Base-by-base conservation (phyloP, 371 early-diverging fungal species). In the Rhizopus arrhizus region DNA sequence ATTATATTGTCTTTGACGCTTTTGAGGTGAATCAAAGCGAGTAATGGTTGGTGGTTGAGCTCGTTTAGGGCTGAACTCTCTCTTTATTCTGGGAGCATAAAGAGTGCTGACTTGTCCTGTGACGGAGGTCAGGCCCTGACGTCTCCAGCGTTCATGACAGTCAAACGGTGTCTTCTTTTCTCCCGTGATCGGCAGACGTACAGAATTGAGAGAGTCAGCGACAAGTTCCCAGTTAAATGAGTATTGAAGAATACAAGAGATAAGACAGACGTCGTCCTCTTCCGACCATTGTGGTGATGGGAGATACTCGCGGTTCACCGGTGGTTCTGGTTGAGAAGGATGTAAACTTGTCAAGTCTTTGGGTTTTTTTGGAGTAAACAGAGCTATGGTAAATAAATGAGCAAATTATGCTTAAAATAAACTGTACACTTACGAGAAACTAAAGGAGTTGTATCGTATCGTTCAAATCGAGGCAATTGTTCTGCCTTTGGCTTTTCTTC, bases 201-300 rank as follows among this genome's bases (percentile, higher is more conserved):
- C 69, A 3, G 81, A 73, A 56, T 82, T 82, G 45, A 86, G 80
- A 4, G 87, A 66, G 45, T 88, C 89, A 1, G 84, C 68, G 5
- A 91, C 81, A 12, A 89, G 60, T 15, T 75, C 77, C 91, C 91
- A 92, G 60, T 92, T 92, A 66, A 78, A 85, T 35, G 82, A 75
- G 59, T 82, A 86, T 12, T 83, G 78, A 33, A 75, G 56, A 51
- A 87, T 84, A 31, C 89, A 65, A 13, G 71, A 66, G 36, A 83
- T 77, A 46, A 92, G 67, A 40, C 82, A 74, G 4, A 85, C 71
- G 53, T 92, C 90, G 60, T 92, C 92, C 11, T 89, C 91, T 33
- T 74, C 71, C 0, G 82, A 75, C 92, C 92, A 92, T 5, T 48
- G 48, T 5, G 48, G 48, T 28, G 48, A 28, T 28, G 48, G 10